Conservation (phyloP, 164 flowering plant species). For the Nelumbo lutea region DNA sequence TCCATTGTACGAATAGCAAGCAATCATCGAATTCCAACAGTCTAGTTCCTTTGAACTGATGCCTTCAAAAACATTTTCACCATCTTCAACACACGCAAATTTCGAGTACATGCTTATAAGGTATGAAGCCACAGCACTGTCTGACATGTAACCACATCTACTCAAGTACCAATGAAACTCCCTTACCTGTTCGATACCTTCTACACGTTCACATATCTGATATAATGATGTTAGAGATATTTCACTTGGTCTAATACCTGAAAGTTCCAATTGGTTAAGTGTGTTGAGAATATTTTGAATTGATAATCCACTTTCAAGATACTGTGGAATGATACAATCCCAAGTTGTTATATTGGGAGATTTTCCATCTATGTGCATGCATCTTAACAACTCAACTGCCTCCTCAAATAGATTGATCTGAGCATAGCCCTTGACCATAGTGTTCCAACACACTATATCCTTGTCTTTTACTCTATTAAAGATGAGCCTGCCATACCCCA, state of each 20-base stretch:
- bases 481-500: conserved; percentile 20
- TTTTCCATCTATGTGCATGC: conserved; percentile 16
- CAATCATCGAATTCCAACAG: conserved; percentile 26
- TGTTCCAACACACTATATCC: conserved; percentile 29
- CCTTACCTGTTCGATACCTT: conserved; percentile 13
- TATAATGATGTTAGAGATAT: conserved; percentile 7
- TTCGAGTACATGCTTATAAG: conserved; percentile 22
- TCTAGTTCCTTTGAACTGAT: conserved; percentile 11
- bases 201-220: conserved; percentile 14
- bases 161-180: conserved; percentile 16
- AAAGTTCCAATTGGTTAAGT: conserved; percentile 14
- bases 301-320: conserved; percentile 8
- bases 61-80: conserved; percentile 18
- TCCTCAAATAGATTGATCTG: conserved; percentile 16
- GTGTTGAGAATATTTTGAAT: conserved; percentile 9
- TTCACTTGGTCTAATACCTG: conserved; percentile 5
- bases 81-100: conserved; percentile 17
- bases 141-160: conserved; percentile 6
- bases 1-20: conserved; percentile 22
- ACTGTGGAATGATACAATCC: conserved; percentile 16
- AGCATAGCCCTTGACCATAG: conserved; percentile 27
- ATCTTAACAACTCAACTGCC: conserved; percentile 16
- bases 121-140: conserved; percentile 13
- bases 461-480: conserved; percentile 22
- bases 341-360: conserved; percentile 22